A percentile compares a stretch with the other conserved stretches of the same genome.
These are phyloP conservation scores for Aphanomyces invadans DNA, from an alignment of 352 stramenopile species.

Conservation along the genomic window DNA sequence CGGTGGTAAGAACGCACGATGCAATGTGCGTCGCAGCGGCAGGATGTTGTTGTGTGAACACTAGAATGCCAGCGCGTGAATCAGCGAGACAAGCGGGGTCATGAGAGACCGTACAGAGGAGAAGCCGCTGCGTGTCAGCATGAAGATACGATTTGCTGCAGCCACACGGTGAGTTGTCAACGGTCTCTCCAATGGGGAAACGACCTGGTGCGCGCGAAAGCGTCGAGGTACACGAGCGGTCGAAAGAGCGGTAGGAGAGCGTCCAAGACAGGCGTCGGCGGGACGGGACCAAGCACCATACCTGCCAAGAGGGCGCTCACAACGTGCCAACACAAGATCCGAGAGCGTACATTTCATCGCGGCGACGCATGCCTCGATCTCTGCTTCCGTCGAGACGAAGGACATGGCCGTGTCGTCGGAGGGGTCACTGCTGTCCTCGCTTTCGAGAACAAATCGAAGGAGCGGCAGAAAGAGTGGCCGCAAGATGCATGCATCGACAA, in stretches of 20 bases:
- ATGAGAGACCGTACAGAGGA: constrained; percentile 39
- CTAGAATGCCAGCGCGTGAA: background rate
- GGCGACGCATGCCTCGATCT: constrained; percentile 44
- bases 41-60: background rate
- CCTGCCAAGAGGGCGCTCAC: no score
- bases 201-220: constrained; percentile 35
- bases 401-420: no score
- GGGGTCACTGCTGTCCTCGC: no score
- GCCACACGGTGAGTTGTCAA: background rate
- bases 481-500: constrained; percentile 53
- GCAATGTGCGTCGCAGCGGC: constrained; percentile 40
- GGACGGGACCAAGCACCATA: constrained; percentile 59
- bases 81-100: no score
- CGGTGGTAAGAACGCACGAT: constrained; percentile 44
- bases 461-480: constrained; percentile 48
- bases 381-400: constrained; percentile 33
- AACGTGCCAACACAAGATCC: no score
- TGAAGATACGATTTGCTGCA: constrained; percentile 49
- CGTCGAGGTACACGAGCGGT: constrained; percentile 62
- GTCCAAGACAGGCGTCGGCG: constrained; percentile 43
- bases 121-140: constrained; percentile 31
- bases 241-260: constrained; percentile 43
- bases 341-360: constrained; percentile 28
- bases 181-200: background rate
- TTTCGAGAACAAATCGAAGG: no score